phyloP scores from a whole-genome alignment of 441 rosid species.

The Populus trichocarpa region DNA sequence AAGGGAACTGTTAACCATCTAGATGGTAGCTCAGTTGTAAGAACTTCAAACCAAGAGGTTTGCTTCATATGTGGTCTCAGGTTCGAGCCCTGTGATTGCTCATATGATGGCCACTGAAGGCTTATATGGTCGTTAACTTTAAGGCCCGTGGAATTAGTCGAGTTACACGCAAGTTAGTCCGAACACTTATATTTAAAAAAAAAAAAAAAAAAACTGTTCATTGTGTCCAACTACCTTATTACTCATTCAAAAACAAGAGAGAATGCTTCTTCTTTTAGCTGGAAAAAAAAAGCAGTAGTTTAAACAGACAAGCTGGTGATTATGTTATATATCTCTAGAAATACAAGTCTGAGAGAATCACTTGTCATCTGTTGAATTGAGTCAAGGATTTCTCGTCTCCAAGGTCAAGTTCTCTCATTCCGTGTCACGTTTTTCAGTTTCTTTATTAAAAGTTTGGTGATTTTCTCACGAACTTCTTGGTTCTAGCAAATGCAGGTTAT shows the following conservation, averaged over 20 bases:
- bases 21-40: too few species aligned
- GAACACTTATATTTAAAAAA: too few species aligned
- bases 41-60: too few species aligned
- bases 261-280: neutral
- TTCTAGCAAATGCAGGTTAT: constrained; percentile 25
- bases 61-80: too few species aligned
- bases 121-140: too few species aligned
- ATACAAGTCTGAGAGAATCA: neutral
- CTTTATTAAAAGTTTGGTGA: neutral
- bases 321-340: neutral
- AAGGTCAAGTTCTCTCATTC: neutral
- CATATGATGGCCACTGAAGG: too few species aligned
- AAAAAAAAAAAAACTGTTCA: too few species aligned
- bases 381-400: neutral
- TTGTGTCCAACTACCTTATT: neutral
- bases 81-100: too few species aligned
- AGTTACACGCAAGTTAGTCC: too few species aligned
- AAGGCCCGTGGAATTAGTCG: too few species aligned
- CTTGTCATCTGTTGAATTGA: neutral
- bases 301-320: neutral
- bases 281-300: neutral
- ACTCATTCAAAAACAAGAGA: neutral
- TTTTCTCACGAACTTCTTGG: neutral
- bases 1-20: neutral
- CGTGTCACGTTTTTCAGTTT: neutral